Evolutionary conservation across 768 basidiomycete genomes (phyloP).

Genomic region (Gyrodon lividus): DNA sequence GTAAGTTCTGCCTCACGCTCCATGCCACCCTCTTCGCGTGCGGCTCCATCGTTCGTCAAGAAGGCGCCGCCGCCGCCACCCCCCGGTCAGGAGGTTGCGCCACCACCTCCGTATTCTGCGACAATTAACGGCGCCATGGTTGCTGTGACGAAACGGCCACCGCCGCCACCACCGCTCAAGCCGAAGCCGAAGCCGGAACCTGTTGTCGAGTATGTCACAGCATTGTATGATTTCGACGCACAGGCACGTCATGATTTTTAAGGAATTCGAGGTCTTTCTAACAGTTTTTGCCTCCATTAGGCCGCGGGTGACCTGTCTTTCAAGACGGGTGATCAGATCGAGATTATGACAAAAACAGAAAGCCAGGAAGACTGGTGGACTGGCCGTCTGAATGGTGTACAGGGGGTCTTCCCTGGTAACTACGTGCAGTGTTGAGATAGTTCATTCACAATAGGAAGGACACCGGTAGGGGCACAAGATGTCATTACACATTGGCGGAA

Average conservation of each 20-base stretch:
- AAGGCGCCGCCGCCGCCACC: slow-evolving; percentile 41
- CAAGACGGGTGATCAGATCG: slow-evolving; percentile 85
- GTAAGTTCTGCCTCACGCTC: slow-evolving; percentile 24
- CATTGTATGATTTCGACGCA: slow-evolving; percentile 92
- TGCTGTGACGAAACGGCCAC: slow-evolving; percentile 65
- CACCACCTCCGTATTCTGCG: slow-evolving; percentile 41
- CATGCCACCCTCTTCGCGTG: slow-evolving; percentile 22
- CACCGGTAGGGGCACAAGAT: too few relatives aligned
- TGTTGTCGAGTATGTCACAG: slow-evolving; percentile 75
- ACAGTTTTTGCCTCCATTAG: slow-evolving; percentile 31
- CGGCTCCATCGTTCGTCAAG: slow-evolving; percentile 37
- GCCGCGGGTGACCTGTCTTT: slow-evolving; percentile 93
- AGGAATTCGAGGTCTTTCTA: not conserved
- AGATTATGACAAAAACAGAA: slow-evolving; percentile 78
- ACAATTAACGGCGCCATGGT: slow-evolving; percentile 22
- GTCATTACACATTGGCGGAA: too few relatives aligned
- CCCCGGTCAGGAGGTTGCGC: slow-evolving; percentile 34
- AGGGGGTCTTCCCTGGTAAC: slow-evolving; percentile 89
- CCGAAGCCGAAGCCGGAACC: slow-evolving; percentile 76
- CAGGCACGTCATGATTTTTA: slow-evolving; percentile 49
- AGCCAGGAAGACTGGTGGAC: slow-evolving; percentile 98
- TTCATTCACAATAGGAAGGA: not conserved
- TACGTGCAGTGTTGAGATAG: slow-evolving; percentile 28
- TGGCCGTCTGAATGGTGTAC: slow-evolving; percentile 73
- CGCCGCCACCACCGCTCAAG: slow-evolving; percentile 90